phyloP scores from a whole-genome alignment of 441 rosid genomes.

The Croton setiger region DNA sequence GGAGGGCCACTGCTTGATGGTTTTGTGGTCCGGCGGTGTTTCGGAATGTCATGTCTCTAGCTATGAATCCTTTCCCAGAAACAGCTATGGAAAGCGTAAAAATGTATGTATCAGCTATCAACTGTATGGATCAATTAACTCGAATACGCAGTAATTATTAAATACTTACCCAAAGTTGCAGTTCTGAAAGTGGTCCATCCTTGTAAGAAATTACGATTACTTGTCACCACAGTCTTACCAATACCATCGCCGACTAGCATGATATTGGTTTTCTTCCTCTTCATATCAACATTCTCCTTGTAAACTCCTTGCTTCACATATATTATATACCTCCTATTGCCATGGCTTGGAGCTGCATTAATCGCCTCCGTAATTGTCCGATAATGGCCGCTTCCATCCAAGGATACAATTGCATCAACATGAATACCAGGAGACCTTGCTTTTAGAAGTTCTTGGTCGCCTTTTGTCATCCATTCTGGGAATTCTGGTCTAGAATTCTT shows the following conservation, averaged over 20 bases:
- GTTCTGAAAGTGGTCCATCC: conserved; percentile 55
- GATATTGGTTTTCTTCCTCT: conserved; percentile 35
- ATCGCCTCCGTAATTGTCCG: conserved; percentile 47
- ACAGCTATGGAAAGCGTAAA: conserved; percentile 36
- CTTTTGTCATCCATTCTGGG: conserved; percentile 65
- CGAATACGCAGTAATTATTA: too few relatives aligned
- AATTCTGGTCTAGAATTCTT: conserved; percentile 14
- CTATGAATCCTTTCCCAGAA: conserved; percentile 55
- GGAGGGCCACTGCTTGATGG: conserved; percentile 68
- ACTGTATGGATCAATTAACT: too few relatives aligned
- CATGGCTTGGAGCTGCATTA: conserved; percentile 42
- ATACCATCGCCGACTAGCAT: conserved; percentile 53
- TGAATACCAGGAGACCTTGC: conserved; percentile 38
- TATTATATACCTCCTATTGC: conserved; percentile 37
- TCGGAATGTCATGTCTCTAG: conserved; percentile 61
- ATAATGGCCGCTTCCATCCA: conserved; percentile 46
- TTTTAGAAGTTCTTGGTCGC: conserved; percentile 48
- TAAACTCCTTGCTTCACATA: conserved; percentile 50
- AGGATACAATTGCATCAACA: conserved; percentile 58
- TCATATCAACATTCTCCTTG: conserved; percentile 46
- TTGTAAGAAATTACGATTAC: conserved; percentile 38
- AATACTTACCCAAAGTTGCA: conserved; percentile 41
- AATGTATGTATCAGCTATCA: background rate
- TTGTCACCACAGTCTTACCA: conserved; percentile 42
- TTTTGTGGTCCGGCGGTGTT: conserved; percentile 76